Percentiles rank a stretch among this genome's conserved stretches.
These are phyloP conservation scores for Nadsonia commutata DNA, from an alignment of 1,139 yeast genomes.

Conservation along the genomic window DNA sequence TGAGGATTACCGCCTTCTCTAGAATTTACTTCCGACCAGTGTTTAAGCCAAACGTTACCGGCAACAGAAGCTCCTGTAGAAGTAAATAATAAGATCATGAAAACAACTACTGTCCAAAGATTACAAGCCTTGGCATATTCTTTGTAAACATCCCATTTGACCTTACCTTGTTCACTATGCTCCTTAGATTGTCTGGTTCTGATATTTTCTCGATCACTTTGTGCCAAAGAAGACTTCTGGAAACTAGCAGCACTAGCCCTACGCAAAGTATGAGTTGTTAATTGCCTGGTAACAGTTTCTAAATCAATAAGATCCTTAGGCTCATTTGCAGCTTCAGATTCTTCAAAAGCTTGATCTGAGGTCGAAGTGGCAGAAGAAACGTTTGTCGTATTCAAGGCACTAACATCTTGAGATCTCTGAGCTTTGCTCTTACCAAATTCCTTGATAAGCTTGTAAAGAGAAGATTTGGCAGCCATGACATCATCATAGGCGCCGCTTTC, in stretches of 20 bases:
- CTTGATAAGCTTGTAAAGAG: slow-evolving; percentile 48
- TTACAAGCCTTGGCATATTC: slow-evolving; percentile 86
- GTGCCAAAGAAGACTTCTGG: slow-evolving; percentile 22
- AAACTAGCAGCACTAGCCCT: slow-evolving; percentile 58
- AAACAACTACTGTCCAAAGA: slow-evolving; percentile 46
- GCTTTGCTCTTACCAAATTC: slow-evolving; percentile 52
- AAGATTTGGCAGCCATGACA: slow-evolving; percentile 35
- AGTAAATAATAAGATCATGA: slow-evolving; percentile 30
- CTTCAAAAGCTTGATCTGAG: slow-evolving; percentile 8
- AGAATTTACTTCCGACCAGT: slow-evolving; percentile 90
- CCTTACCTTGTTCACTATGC: slow-evolving; percentile 86
- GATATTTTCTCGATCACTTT: slow-evolving; percentile 17
- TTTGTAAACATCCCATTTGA: slow-evolving; percentile 72
- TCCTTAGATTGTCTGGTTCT: slow-evolving; percentile 30
- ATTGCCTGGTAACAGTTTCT: slow-evolving; percentile 8
- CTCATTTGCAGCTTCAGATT: slow-evolving; percentile 1
- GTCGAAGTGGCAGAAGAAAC: slow-evolving; percentile 6
- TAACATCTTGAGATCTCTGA: slow-evolving; percentile 8
- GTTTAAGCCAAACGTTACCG: slow-evolving; percentile 83
- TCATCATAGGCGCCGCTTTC: slow-evolving; percentile 65
- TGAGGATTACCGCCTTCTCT: slow-evolving; percentile 55
- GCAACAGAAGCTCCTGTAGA: slow-evolving; percentile 49
- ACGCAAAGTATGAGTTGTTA: slow-evolving; percentile 35
- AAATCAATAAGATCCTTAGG: slow-evolving; percentile 3
- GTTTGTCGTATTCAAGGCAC: background rate